Evolutionary conservation across 2,329 filamentous ascomycete genomes (phyloP).

Genomic region (Neonectria punicea): DNA sequence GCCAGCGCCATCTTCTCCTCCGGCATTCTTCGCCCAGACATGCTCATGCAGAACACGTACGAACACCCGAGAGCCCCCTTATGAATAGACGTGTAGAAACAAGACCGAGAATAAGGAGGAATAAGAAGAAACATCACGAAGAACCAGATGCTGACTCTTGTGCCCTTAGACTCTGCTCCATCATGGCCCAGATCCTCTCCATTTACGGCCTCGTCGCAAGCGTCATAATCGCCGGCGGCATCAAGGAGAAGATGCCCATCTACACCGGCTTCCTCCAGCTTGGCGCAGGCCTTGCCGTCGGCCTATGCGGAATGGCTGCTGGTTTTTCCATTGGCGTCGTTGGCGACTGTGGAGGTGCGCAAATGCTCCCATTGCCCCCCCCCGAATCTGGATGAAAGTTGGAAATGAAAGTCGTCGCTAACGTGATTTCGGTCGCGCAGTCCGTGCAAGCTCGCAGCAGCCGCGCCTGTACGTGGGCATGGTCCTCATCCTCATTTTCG

Average conservation of each 20-base stretch:
- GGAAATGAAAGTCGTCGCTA: background rate
- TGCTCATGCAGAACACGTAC: constrained; percentile 56
- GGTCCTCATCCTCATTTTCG: constrained; percentile 60
- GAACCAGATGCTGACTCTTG: constrained; percentile 18
- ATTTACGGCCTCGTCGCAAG: constrained; percentile 59
- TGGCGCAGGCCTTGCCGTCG: constrained; percentile 56
- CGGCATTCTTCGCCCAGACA: constrained; percentile 56
- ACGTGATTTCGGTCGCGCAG: constrained; percentile 34
- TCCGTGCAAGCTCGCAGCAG: constrained; percentile 59
- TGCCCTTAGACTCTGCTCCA: constrained; percentile 50
- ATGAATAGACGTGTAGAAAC: background rate
- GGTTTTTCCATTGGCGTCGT: constrained; percentile 60
- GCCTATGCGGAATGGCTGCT: constrained; percentile 57
- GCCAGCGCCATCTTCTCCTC: constrained; percentile 55
- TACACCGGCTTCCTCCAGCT: constrained; percentile 56
- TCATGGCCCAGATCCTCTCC: constrained; percentile 61
- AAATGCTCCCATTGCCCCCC: background rate
- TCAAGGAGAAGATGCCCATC: constrained; percentile 55
- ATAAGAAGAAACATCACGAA: background rate
- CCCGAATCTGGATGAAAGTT: background rate
- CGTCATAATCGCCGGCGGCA: constrained; percentile 56
- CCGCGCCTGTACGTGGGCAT: constrained; percentile 59
- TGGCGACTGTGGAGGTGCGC: constrained; percentile 56
- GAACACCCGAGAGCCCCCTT: constrained; percentile 14
- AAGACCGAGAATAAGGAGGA: background rate